These are phyloP conservation scores for Gaeumannomyces sp. DNA, from an alignment of 2,329 filamentous ascomycete species.

Conservation along the genomic window DNA sequence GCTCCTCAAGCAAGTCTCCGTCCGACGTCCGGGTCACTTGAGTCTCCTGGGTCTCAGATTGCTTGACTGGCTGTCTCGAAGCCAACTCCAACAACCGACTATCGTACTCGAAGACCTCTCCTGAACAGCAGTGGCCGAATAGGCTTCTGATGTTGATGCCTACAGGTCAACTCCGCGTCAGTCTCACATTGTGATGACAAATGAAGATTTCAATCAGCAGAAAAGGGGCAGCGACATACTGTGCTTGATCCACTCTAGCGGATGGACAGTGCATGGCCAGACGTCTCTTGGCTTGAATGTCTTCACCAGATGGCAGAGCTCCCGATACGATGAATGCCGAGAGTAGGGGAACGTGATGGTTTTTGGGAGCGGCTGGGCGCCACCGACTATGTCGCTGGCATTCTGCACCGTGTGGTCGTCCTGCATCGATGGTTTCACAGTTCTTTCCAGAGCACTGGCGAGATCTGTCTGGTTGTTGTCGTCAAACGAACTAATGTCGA, in stretches of 20 bases:
- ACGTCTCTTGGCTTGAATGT: constrained; percentile 69
- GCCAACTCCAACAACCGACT: constrained; percentile 10
- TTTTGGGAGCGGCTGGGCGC: constrained; percentile 25
- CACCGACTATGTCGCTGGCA: neutral
- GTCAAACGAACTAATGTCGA: constrained; percentile 22
- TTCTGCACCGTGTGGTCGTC: constrained; percentile 11
- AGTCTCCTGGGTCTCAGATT: neutral
- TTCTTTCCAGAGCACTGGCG: constrained; percentile 18
- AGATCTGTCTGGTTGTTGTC: constrained; percentile 25
- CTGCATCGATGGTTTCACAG: constrained; percentile 11
- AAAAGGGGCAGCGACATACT: constrained; percentile 22
- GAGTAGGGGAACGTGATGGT: constrained; percentile 72
- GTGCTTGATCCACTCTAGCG: constrained; percentile 53
- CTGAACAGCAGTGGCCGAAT: constrained; percentile 65
- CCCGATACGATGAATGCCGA: constrained; percentile 78
- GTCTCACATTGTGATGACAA: neutral
- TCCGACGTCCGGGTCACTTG: neutral
- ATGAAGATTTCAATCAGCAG: neutral
- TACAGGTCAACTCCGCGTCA: constrained; percentile 13
- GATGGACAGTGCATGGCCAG: constrained; percentile 73
- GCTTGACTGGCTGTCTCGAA: neutral
- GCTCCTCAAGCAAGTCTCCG: neutral
- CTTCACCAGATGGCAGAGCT: constrained; percentile 65
- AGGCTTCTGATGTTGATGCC: constrained; percentile 58
- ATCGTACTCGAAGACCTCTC: constrained; percentile 59